These are phyloP conservation scores for Gnomoniopsis sp. DNA, from an alignment of 2,329 filamentous ascomycete genomes.

Conservation along the genomic window DNA sequence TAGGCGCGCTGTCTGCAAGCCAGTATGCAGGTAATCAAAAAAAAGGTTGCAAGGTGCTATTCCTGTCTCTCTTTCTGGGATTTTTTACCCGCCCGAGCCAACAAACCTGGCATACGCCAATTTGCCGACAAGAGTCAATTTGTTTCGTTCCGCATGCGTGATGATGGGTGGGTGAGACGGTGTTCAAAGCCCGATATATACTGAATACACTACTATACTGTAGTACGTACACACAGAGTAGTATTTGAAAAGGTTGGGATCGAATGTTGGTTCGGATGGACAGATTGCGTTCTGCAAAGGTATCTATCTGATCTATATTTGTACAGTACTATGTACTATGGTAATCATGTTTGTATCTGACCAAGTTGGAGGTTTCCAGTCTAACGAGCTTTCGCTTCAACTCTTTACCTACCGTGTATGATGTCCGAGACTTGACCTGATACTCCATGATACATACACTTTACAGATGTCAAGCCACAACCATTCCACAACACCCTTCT, in stretches of 20 bases:
- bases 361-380: not conserved
- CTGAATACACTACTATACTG: no score
- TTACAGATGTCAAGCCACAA: not conserved
- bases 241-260: not conserved
- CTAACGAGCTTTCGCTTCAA: not conserved
- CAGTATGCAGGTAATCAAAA: not conserved
- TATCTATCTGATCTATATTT: not conserved
- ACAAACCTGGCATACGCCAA: not conserved
- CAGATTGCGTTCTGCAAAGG: not conserved
- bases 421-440: not conserved
- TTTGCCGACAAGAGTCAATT: not conserved
- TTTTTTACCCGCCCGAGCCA: constrained; percentile 2
- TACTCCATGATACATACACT: not conserved
- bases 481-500: not conserved
- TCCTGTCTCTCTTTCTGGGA: not conserved
- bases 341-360: not conserved
- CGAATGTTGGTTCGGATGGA: not conserved
- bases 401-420: not conserved
- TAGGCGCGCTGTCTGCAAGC: not conserved
- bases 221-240: no score
- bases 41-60: not conserved
- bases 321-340: no score
- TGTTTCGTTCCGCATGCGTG: not conserved
- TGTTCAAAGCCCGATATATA: no score
- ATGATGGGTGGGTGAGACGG: not conserved